Evolutionary conservation across 164 flowering plant species (phyloP), one percentile per base, ranked within the genome.

Genomic region (Euptelea pleiosperma): DNA sequence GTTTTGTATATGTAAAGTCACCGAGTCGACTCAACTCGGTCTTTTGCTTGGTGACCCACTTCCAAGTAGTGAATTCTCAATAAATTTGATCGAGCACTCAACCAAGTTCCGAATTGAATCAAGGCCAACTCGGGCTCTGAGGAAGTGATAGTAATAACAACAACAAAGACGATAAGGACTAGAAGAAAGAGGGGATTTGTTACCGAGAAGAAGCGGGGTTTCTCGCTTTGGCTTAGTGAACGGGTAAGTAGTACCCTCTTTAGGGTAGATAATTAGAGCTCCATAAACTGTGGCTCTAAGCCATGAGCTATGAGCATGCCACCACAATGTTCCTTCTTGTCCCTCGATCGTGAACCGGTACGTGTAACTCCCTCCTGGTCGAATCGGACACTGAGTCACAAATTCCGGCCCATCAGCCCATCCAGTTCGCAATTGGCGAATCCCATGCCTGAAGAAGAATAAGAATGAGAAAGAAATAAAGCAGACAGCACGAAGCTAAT

Each of bases 331-430:
- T 6, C 98, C 97, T 57, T 92, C 98, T 64, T 92, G 96, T 42
- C 82, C 69, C 35, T 77, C 61, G 24, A 92, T 83, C 8, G 85
- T 89, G 86, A 82, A 89, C 29, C 90, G 55, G 78, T 92, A 92
- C 5, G 91, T 89, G 79, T 92, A 92, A 45, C 73, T 76, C 30
- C 66, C 75, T 28, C 96, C 98, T 6, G 98, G 96, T 59, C 56
- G 71, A 56, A 92, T 89, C 0, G 98, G 96, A 58, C 98, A 92
- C 67, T 92, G 98, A 0, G 98, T 92, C 33, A 92, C 75, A 41
- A 65, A 85, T 30, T 71, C 84, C 0, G 98, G 96, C 9, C 98
- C 98, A 58, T 92, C 98, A 2, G 97, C 98, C 98, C 98, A 92
- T 61, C 82, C 93, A 1, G 81, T 86, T 52, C 96, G 42, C 66